These are phyloP conservation scores for Boletus rubroflammeus DNA, from an alignment of 768 basidiomycete genomes.

Conservation along the genomic window DNA sequence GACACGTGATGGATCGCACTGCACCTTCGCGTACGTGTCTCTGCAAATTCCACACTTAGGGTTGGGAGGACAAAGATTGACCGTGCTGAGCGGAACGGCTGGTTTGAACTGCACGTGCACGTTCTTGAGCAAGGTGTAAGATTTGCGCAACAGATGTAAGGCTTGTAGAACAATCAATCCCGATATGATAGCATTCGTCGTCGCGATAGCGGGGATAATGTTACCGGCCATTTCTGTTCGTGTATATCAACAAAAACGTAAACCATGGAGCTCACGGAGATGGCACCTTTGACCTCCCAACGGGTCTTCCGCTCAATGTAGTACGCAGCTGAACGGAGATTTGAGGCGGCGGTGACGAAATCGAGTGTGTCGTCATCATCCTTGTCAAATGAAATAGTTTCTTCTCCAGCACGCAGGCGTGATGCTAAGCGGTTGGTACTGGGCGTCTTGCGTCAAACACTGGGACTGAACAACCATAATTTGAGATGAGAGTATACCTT, in stretches of 20 bases:
- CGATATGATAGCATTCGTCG: constrained; percentile 96
- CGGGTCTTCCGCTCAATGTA: constrained; percentile 85
- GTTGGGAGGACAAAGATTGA: constrained; percentile 66
- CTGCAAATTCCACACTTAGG: constrained; percentile 80
- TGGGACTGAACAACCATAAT: neutral
- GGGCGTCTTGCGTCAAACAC: constrained; percentile 8
- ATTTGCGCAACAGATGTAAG: constrained; percentile 72
- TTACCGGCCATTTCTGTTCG: constrained; percentile 94
- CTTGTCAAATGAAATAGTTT: constrained; percentile 88
- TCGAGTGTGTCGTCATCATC: constrained; percentile 97
- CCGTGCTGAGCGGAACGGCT: constrained; percentile 69
- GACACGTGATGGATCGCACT: constrained; percentile 67
- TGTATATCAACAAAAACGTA: neutral
- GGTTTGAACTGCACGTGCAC: constrained; percentile 81
- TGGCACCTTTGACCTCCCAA: constrained; percentile 92
- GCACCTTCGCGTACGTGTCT: constrained; percentile 73
- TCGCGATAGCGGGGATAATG: constrained; percentile 98
- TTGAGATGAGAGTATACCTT: constrained; percentile 51
- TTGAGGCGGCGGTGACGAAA: constrained; percentile 93
- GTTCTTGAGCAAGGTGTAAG: constrained; percentile 59
- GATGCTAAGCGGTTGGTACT: constrained; percentile 80
- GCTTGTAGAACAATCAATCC: constrained; percentile 94
- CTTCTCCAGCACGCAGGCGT: constrained; percentile 62
- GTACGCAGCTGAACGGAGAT: constrained; percentile 88
- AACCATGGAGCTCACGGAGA: neutral